Conservation (phyloP, 257 asterid genomes). For the Cinchona pubescens region DNA sequence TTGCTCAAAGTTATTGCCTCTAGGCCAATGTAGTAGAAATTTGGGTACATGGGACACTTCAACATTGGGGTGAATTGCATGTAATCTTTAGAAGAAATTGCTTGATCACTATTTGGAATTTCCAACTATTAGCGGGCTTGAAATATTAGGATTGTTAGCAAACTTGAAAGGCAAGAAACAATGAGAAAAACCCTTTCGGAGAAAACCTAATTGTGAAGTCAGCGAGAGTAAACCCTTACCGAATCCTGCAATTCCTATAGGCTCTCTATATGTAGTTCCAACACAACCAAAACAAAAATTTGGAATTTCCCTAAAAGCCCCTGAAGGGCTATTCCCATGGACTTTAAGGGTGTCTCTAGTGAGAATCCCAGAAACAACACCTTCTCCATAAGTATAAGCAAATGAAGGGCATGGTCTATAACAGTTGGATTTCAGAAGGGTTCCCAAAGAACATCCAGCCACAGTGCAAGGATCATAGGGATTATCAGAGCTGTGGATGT, state of each 20-base stretch:
- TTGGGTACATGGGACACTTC: constrained; percentile 53
- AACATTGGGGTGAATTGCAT: constrained; percentile 68
- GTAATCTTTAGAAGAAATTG: constrained; percentile 53
- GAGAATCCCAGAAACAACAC: constrained; percentile 52
- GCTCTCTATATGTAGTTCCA: constrained; percentile 57
- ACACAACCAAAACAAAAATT: constrained; percentile 63
- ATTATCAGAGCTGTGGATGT: constrained; percentile 59
- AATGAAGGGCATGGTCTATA: constrained; percentile 75
- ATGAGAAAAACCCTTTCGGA: constrained; percentile 63
- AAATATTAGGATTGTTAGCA: constrained; percentile 64
- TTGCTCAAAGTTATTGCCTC: constrained; percentile 50
- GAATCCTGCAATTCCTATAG: constrained; percentile 68
- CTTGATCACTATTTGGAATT: no score
- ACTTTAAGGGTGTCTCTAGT: constrained; percentile 54
- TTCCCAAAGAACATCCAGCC: constrained; percentile 58
- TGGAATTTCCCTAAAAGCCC: constrained; percentile 37
- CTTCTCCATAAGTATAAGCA: constrained; percentile 69
- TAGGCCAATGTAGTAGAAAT: constrained; percentile 61
- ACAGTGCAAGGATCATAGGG: constrained; percentile 49
- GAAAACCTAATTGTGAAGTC: constrained; percentile 74
- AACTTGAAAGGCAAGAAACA: constrained; percentile 71
- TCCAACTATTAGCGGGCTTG: constrained; percentile 65
- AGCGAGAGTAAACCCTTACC: constrained; percentile 71
- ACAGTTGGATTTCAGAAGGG: constrained; percentile 44
- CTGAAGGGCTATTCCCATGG: constrained; percentile 33